Percentiles rank a stretch among this genome's conserved stretches.
phyloP scores from a whole-genome alignment of 148 eudicot species.

The Diospyros lotus region DNA sequence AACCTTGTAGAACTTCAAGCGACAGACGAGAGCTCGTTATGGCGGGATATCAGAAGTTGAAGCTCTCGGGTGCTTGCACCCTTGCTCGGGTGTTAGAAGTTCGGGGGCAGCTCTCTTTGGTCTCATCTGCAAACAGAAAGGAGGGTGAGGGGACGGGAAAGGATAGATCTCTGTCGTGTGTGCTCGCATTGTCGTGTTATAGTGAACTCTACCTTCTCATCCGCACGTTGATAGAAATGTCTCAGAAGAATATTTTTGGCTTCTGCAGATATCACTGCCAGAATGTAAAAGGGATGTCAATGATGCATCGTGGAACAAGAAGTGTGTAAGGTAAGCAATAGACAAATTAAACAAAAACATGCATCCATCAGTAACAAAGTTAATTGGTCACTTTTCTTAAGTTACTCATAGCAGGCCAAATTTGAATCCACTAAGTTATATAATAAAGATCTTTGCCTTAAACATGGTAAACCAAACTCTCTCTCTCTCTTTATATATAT shows the following conservation, averaged over 20 bases:
- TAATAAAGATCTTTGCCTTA: neutral
- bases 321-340: neutral
- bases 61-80: constrained; percentile 57
- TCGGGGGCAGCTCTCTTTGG: constrained; percentile 66
- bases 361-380: neutral
- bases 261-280: constrained; percentile 70
- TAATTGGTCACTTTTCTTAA: neutral
- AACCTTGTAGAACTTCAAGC: neutral
- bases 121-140: constrained; percentile 37
- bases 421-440: neutral
- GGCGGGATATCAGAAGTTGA: constrained; percentile 38
- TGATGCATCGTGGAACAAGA: neutral
- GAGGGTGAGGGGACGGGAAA: neutral
- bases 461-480: neutral
- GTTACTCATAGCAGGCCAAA: neutral
- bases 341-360: neutral
- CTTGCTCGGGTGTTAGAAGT: constrained; percentile 46
- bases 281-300: neutral
- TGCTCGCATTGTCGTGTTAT: neutral
- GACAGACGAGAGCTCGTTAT: neutral
- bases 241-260: constrained; percentile 66
- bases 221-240: constrained; percentile 72
- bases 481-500: neutral
- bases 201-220: constrained; percentile 53
- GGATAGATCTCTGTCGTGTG: neutral